phyloP scores from a whole-genome alignment of 257 asterid genomes.

The Capsicum rhomboideum region DNA sequence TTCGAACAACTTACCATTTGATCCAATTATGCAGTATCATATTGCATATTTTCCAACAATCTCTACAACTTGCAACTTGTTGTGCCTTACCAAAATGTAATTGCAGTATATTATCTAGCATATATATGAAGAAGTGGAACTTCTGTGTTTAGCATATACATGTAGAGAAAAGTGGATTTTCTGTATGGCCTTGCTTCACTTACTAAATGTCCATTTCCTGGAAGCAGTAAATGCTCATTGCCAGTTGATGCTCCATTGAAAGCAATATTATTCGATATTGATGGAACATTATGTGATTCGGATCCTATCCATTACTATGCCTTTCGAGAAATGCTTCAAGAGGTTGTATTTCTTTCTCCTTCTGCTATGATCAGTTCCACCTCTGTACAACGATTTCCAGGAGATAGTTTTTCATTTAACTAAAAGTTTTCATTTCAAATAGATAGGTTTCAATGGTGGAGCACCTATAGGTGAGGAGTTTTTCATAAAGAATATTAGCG shows the following conservation, averaged over 20 bases:
- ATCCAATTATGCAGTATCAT: neutral
- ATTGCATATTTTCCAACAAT: neutral
- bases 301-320: slow-evolving; percentile 79
- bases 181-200: neutral
- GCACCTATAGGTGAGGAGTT: slow-evolving; percentile 65
- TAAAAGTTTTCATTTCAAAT: neutral
- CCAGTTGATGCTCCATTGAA: slow-evolving; percentile 63
- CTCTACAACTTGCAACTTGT: neutral
- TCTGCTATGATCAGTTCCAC: neutral
- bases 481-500: slow-evolving; percentile 51
- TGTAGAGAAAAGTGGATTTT: neutral
- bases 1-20: neutral
- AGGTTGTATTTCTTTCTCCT: slow-evolving; percentile 31
- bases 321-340: slow-evolving; percentile 84
- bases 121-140: neutral
- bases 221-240: slow-evolving; percentile 28
- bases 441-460: slow-evolving; percentile 75
- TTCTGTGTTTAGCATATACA: neutral
- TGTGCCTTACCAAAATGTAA: neutral
- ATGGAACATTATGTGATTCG: slow-evolving; percentile 78
- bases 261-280: slow-evolving; percentile 73
- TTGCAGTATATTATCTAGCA: neutral
- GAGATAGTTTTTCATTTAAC: neutral
- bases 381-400: neutral
- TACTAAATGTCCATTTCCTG: slow-evolving; percentile 1